Evolutionary conservation across 208 protist genomes (phyloP), one percentile per base, ranked within the genome.

Genomic region (Novymonas esmeraldas): DNA sequence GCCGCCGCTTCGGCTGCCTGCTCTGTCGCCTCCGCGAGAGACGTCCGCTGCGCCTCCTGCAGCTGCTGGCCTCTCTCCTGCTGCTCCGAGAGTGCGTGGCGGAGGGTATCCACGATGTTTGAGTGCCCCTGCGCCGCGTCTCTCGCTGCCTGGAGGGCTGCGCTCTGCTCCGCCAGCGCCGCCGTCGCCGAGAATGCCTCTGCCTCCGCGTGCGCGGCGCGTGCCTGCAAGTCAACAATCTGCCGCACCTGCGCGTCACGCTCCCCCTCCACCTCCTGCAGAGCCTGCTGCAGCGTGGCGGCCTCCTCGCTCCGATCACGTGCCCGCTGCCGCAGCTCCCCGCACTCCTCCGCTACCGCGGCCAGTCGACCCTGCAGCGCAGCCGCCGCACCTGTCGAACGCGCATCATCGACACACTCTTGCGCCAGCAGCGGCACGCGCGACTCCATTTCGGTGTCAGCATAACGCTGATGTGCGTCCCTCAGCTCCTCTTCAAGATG

Each of bases 401-500:
- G n/a, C 18, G 13, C 18, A 24, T n/a, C n/a, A n/a, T n/a, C n/a
- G n/a, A n/a, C n/a, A n/a, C n/a, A n/a, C n/a, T n/a, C n/a, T n/a
- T n/a, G n/a, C n/a, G n/a, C n/a, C n/a, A n/a, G n/a, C n/a, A n/a
- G n/a, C n/a, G n/a, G n/a, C n/a, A n/a, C n/a, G n/a, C n/a, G n/a
- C n/a, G n/a, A n/a, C n/a, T n/a, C n/a, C n/a, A n/a, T n/a, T n/a
- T n/a, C n/a, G n/a, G n/a, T n/a, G n/a, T n/a, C n/a, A n/a, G 34
- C 55, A 33, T 7, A 24, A 22, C 38, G 11, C 22, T 60, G 22
- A 6, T 48, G 44, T 13, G 26, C 38, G 6, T 48, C 38, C 39
- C 34, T 26, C 38, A 71, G 22, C 55, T 76, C 58, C 13, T 42
- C 45, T 39, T 79, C 61, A 24, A 69, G 69, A 33, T 52, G 41